Base-by-base conservation (phyloP, 768 basidiomycete genomes). In the Neoboletus magnificus region DNA sequence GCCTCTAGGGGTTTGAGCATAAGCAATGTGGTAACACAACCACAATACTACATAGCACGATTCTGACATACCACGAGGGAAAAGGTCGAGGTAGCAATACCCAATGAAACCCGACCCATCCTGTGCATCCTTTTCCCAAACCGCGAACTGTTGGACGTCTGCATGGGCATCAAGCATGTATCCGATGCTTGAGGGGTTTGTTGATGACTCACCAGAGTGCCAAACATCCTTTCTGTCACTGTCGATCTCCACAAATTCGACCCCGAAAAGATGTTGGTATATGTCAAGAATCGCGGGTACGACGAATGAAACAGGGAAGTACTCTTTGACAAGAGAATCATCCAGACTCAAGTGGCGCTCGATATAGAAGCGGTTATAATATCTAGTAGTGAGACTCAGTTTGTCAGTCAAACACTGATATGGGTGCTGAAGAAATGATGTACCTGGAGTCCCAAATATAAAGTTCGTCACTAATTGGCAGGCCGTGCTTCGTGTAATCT, bases 31-130 rank as follows among this genome's bases (percentile, higher is more conserved):
- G 29, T 8, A 47, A 36, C 13, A 48, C 9, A 30, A 23, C 23
- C 9, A 5, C 29, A 25, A 43, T 18, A 29, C 4, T 2, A 16
- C 33, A 15, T 25, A 39, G 33, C 18, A 5, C 1, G 5, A 32
- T 15, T n/a, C 7, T 1, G 13, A 74, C 74, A 12, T 66, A 89
- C 89, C 79, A 23, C 90, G 83, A 55, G 90, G 89, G 77, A 86
- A 92, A 50, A 94, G 79, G 64, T 94, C 91, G 25, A 94, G 85
- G 64, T 91, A 91, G 68, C 88, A 88, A 71, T 90, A 89, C 0
- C 92, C 92, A 20, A 93, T 65, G 63, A 93, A 93, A 20, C 78
- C 86, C 2, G 81, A 77, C 61, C 79, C 82, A 59, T 86, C 83
- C 49, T 80, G 85, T 33, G 86, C 86, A 54, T 82, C 84, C 48